Evolutionary conservation across 257 asterid genomes (phyloP), one percentile per base, ranked within the genome.

Genomic region (Rauvolfia tetraphylla): DNA sequence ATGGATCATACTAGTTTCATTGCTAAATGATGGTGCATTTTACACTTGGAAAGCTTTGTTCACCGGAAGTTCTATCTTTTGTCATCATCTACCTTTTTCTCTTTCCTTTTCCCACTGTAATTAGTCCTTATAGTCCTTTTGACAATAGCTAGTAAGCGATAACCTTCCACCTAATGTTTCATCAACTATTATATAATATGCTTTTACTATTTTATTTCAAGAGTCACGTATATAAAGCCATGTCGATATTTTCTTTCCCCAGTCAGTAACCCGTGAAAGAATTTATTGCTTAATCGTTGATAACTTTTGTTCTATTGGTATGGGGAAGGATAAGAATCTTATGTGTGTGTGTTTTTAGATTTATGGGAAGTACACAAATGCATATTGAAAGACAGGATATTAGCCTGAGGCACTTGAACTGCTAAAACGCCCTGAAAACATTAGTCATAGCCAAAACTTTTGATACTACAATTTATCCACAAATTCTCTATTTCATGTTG

Each of bases 401-500:
- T 67, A 1, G 44, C 33, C 31, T 67, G 49, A 38, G 23, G 49
- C 7, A 67, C 44, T 33, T 63, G 25, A 31, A 63, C 44, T 63
- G 33, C 51, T 8, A 22, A 27, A 38, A 38, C 36, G 33, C 51
- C 31, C 11, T 38, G 31, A 38, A 31, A 25, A 68, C 46, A 3
- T 42, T 39, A 5, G 38, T 34, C 20, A 41, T 31, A 39, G 46
- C 20, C 12, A 38, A 18, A 54, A 67, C 46, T 25, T 68, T 38
- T 61, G 59, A 61, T 42, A 15, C 61, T 53, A 54, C 56, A n/a
- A 42, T 38, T 29, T 68, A 68, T 31, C 10, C 46, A 68, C 54
- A 12, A 58, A 56, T 54, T 38, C 70, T 65, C 70, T 65, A 8
- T 51, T 67, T 67, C 22, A 13, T 57, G 36, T 44, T 79, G 58